A percentile compares a stretch with the other conserved stretches of the same genome.
Evolutionary conservation across 2,329 filamentous ascomycete species (phyloP).

Genomic region (Periglandula ipomoeae): DNA sequence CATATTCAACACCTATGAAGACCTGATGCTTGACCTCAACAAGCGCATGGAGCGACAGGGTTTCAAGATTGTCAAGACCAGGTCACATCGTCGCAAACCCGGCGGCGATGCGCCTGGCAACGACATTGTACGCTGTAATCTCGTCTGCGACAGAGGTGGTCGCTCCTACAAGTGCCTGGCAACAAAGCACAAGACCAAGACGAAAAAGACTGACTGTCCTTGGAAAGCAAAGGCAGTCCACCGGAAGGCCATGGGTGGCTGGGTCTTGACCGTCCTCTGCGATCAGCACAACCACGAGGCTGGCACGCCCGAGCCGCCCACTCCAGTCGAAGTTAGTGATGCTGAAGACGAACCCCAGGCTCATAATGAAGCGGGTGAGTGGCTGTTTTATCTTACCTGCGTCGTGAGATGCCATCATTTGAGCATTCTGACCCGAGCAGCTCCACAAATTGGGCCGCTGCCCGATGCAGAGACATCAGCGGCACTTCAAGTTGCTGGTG

Average conservation of each 20-base stretch:
- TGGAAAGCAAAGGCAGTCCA: slow-evolving; percentile 37
- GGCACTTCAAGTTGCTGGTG: slow-evolving; percentile 30
- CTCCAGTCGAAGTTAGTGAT: slow-evolving; percentile 22
- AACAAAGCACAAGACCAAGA: slow-evolving; percentile 35
- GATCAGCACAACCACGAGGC: slow-evolving; percentile 36
- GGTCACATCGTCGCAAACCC: slow-evolving; percentile 32
- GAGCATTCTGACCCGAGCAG: not conserved
- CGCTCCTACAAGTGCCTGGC: slow-evolving; percentile 34
- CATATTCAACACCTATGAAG: slow-evolving; percentile 31
- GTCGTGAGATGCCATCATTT: too few relatives aligned
- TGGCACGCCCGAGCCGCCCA: slow-evolving; percentile 32
- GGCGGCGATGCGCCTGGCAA: slow-evolving; percentile 31
- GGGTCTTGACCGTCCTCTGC: slow-evolving; percentile 35
- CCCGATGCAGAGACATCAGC: slow-evolving; percentile 27
- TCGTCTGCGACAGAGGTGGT: slow-evolving; percentile 36
- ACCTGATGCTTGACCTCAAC: slow-evolving; percentile 31
- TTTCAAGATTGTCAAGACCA: slow-evolving; percentile 36
- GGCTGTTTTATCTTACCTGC: not conserved
- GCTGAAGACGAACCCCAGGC: slow-evolving; percentile 22
- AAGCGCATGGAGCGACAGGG: slow-evolving; percentile 33
- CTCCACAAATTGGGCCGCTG: not conserved
- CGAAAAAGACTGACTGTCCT: slow-evolving; percentile 36
- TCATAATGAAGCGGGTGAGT: slow-evolving; percentile 13
- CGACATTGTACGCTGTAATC: slow-evolving; percentile 34
- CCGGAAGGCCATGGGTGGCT: slow-evolving; percentile 32